These are phyloP conservation scores for Caulochytrium protostelioides DNA, from an alignment of 371 early-diverging fungal genomes.

Conservation along the genomic window DNA sequence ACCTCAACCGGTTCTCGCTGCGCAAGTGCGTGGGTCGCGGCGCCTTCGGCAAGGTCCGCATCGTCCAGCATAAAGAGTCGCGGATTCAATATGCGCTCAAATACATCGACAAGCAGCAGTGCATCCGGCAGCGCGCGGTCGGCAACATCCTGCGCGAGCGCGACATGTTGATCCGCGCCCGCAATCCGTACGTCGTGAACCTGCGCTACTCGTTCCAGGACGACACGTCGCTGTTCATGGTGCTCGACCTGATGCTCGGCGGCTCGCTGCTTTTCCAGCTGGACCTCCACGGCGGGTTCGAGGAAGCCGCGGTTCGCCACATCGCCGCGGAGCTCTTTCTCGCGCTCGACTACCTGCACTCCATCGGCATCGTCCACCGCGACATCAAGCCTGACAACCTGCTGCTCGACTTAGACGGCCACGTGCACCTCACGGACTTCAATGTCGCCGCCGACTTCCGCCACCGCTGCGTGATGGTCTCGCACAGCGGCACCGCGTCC, in stretches of 20 bases:
- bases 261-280: constrained; percentile 47
- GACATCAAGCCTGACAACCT: constrained; percentile 68
- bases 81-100: constrained; percentile 42
- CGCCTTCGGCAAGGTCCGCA: constrained; percentile 48
- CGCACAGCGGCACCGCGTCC: constrained; percentile 40
- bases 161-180: constrained; percentile 27
- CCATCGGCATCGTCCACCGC: constrained; percentile 20
- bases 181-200: constrained; percentile 35
- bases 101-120: constrained; percentile 36
- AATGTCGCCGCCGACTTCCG: constrained; percentile 36
- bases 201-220: constrained; percentile 62
- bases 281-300: constrained; percentile 16
- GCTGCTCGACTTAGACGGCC: constrained; percentile 61
- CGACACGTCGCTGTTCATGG: constrained; percentile 62
- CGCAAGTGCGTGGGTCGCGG: constrained; percentile 51
- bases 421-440: constrained; percentile 74
- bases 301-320: constrained; percentile 15
- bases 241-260: constrained; percentile 56
- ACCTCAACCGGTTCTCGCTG: no score
- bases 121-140: constrained; percentile 31
- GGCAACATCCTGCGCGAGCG: constrained; percentile 37
- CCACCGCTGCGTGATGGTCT: constrained; percentile 29
- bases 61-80: no score
- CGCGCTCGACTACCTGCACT: constrained; percentile 17
- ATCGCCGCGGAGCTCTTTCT: constrained; percentile 23